Conservation (phyloP, 345 rosid genomes). For the Gossypium sturtianum region DNA sequence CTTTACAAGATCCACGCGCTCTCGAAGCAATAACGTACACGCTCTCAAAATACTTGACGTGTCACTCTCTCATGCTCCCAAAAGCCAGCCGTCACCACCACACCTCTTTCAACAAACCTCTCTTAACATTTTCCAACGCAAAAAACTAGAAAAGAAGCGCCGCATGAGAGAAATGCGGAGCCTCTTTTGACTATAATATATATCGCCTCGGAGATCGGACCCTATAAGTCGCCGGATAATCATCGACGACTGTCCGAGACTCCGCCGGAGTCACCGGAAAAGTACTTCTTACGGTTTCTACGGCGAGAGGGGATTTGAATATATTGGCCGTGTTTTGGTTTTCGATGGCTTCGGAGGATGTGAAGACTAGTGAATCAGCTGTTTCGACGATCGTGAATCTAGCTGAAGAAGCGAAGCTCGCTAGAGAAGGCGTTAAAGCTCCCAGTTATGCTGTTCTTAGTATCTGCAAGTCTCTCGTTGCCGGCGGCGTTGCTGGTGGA, state of each 20-base stretch:
- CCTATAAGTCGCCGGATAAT: conserved; percentile 6
- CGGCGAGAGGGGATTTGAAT: neutral
- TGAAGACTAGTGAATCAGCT: conserved; percentile 75
- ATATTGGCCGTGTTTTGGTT: neutral
- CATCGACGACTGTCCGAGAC: neutral
- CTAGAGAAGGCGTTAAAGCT: conserved; percentile 84
- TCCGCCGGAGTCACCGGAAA: neutral
- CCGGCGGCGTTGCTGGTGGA: conserved; percentile 99
- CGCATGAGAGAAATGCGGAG: conserved; percentile 11
- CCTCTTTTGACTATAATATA: neutral
- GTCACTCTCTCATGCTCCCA: neutral
- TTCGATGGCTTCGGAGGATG: conserved; percentile 94
- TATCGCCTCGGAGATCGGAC: conserved; percentile 9
- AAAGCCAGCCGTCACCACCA: conserved; percentile 18
- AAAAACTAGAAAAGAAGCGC: neutral
- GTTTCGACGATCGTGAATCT: conserved; percentile 85
- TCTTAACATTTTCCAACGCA: neutral
- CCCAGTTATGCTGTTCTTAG: conserved; percentile 70
- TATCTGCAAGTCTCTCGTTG: conserved; percentile 86
- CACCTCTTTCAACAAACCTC: neutral
- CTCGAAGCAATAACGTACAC: neutral
- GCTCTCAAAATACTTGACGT: neutral
- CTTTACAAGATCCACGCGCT: neutral
- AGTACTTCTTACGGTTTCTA: neutral
- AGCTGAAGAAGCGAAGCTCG: conserved; percentile 97